Base-by-base conservation (phyloP, 805 yeast genomes). In the Sporopachydermia lactativora region DNA sequence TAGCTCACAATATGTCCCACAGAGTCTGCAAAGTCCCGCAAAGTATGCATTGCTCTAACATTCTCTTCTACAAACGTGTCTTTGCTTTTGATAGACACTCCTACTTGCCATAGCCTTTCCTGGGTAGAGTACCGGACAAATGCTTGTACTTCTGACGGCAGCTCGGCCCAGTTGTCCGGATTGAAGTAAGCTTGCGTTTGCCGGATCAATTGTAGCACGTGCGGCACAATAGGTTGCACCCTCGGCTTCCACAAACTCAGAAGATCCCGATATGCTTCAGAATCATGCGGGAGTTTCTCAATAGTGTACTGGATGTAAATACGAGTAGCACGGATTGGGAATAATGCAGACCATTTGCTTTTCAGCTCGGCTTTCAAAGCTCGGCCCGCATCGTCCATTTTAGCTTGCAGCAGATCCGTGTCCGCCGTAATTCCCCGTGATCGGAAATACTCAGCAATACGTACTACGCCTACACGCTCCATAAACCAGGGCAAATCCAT, bases 21-120 rank as follows among this genome's bases (percentile, higher is more conserved):
- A 11, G 95, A 81, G 56, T 94, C 97, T 0, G 98, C 97, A 66
- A 92, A 92, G 60, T 92, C 98, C 48, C 97, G 71, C 43, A 92
- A 62, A 0, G 98, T 88, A 47, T 81, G 81, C 66, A 92, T 84
- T 0, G 98, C 97, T 54, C 81, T 85, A 43, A 84, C 94, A 52
- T 78, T 86, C 54, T 92, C 97, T 54, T 83, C 95, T 47, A 92
- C 79, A 49, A 92, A 94, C 24, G 92, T 86, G 55, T 92, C 97
- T 52, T 84, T 81, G 2, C 95, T 77, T 59, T 92, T 95, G 43
- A 83, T 81, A 1, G 96, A 83, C 16, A 94, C 94, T 14, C 98
- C 98, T 45, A 86, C 94, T 54, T 94, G 97, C 99, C 99, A 92
- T 57, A 92, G 92, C 52, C 97, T 68, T 62, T 92, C 99, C 55